These are phyloP conservation scores for Claviceps capensis DNA, from an alignment of 2,329 filamentous ascomycete species.

Conservation along the genomic window DNA sequence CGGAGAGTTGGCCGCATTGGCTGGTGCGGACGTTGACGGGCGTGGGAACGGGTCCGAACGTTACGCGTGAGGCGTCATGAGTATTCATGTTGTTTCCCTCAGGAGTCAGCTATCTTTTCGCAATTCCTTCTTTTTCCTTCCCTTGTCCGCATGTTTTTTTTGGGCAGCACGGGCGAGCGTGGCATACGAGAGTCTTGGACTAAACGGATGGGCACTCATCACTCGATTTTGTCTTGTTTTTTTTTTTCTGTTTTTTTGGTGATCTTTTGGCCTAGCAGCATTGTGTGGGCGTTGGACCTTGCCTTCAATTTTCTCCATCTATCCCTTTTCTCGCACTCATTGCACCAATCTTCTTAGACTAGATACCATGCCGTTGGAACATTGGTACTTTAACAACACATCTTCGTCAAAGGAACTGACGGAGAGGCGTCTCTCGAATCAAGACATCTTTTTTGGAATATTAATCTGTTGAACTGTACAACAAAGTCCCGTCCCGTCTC, in stretches of 20 bases:
- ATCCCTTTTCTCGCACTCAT: not conserved
- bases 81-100: not conserved
- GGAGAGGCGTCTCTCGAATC: not conserved
- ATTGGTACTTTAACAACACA: not conserved
- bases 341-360: not conserved
- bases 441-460: not conserved
- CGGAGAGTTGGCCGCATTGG: conserved; percentile 52
- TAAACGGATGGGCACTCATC: not conserved
- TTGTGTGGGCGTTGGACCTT: not conserved
- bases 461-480: not conserved
- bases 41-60: conserved; percentile 46
- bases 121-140: not conserved
- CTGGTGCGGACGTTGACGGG: conserved; percentile 46
- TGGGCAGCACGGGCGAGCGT: not conserved
- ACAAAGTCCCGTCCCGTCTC: not conserved
- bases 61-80: conserved; percentile 21
- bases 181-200: not conserved
- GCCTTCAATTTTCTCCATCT: not conserved
- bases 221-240: not conserved
- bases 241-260: not conserved
- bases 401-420: not conserved
- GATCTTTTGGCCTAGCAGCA: not conserved
- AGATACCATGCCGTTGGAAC: not conserved
- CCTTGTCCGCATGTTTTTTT: not conserved
- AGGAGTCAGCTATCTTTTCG: no score